A percentile compares a stretch with the other conserved stretches of the same genome.
These are phyloP conservation scores for Xerocomus spinulosus DNA, from an alignment of 768 basidiomycete species.

Conservation along the genomic window DNA sequence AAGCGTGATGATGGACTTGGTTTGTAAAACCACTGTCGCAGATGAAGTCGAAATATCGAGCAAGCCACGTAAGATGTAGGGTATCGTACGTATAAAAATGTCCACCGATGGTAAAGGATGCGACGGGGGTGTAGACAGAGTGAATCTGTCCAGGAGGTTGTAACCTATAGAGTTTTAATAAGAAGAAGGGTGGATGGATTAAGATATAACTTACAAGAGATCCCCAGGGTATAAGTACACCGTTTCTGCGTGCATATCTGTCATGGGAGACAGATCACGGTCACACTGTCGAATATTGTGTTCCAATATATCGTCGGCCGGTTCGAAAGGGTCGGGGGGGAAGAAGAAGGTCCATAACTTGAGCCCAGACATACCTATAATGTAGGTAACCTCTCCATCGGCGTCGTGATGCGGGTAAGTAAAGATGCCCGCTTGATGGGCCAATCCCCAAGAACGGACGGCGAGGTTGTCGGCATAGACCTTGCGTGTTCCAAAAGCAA, in stretches of 20 bases:
- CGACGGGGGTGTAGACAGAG: neutral
- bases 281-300: neutral
- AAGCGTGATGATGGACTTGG: neutral
- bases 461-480: neutral
- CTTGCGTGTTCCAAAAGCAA: neutral
- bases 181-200: no score
- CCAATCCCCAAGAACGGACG: neutral
- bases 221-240: slow-evolving; percentile 1
- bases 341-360: slow-evolving; percentile 8
- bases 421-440: neutral
- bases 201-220: no score
- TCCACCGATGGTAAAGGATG: neutral
- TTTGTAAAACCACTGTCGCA: neutral
- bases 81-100: neutral
- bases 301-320: no score
- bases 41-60: neutral
- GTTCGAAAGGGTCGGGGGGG: neutral
- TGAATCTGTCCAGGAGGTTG: no score
- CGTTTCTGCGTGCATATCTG: neutral
- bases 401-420: slow-evolving; percentile 3
- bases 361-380: no score
- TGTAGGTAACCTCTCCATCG: no score
- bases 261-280: neutral
- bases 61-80: neutral
- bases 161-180: no score